A percentile compares a stretch with the other conserved stretches of the same genome.
These are phyloP conservation scores for Fusarium dlaminii DNA, from an alignment of 2,329 filamentous ascomycete genomes.

Conservation along the genomic window DNA sequence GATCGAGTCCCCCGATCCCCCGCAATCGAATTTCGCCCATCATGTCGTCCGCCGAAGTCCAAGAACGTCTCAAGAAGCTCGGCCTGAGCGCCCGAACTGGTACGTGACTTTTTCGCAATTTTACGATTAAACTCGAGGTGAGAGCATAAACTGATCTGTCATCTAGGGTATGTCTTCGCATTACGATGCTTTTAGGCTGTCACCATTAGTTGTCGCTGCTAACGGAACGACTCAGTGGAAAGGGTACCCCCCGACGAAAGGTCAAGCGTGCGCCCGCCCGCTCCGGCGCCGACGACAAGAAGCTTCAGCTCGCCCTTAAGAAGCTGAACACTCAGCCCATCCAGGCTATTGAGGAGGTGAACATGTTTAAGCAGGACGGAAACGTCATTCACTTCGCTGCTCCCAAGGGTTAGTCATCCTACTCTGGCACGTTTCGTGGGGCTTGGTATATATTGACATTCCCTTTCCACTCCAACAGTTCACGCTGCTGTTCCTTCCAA, in stretches of 20 bases:
- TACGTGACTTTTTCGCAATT: slow-evolving; percentile 57
- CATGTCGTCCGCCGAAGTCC: slow-evolving; percentile 61
- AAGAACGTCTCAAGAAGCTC: slow-evolving; percentile 70
- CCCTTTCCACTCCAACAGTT: slow-evolving; percentile 63
- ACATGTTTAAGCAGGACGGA: slow-evolving; percentile 99
- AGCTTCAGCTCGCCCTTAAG: slow-evolving; percentile 96
- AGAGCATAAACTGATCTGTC: slow-evolving; percentile 22
- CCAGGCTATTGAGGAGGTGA: slow-evolving; percentile 99
- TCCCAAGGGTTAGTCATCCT: slow-evolving; percentile 82
- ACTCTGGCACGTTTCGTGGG: slow-evolving; percentile 21
- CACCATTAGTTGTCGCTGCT: slow-evolving; percentile 39
- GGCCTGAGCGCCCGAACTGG: slow-evolving; percentile 68
- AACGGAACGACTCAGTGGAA: slow-evolving; percentile 70
- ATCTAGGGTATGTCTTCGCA: slow-evolving; percentile 50
- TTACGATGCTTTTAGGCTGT: slow-evolving; percentile 20
- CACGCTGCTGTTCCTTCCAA: slow-evolving; percentile 97
- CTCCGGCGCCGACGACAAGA: slow-evolving; percentile 98
- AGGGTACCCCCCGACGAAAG: slow-evolving; percentile 97
- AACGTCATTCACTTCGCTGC: slow-evolving; percentile 99
- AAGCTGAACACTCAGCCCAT: slow-evolving; percentile 99
- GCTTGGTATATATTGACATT: slow-evolving; percentile 36
- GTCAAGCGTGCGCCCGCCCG: slow-evolving; percentile 97
- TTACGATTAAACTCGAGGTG: neutral
- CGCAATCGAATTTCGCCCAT: slow-evolving; percentile 48
- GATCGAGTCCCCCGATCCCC: slow-evolving; percentile 44